Evolutionary conservation across 2,329 filamentous ascomycete genomes (phyloP).

Genomic region (Penicillium sp.): DNA sequence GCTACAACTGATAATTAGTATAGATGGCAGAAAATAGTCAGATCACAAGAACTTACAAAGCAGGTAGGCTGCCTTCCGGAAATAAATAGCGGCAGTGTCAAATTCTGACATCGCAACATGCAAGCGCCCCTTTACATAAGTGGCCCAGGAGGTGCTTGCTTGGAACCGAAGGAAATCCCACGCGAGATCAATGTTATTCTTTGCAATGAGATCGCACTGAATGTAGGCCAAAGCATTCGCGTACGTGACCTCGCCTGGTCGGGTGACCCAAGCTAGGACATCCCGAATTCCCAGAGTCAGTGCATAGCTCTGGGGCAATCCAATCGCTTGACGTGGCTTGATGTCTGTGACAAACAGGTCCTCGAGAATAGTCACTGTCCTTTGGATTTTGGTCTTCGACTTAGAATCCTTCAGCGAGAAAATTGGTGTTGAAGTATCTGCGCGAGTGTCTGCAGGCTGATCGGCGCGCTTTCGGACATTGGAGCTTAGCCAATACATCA

Average conservation of each 20-base stretch:
- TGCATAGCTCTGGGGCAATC: constrained; percentile 42
- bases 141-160: constrained; percentile 58
- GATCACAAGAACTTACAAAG: constrained; percentile 64
- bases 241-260: constrained; percentile 57
- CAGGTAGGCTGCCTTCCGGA: constrained; percentile 79
- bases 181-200: constrained; percentile 66
- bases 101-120: constrained; percentile 72
- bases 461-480: constrained; percentile 38
- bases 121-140: constrained; percentile 82
- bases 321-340: constrained; percentile 42
- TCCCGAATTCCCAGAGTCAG: constrained; percentile 46
- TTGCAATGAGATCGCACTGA: constrained; percentile 66
- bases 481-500: constrained; percentile 63
- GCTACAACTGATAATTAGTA: constrained; percentile 32
- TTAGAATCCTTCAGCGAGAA: constrained; percentile 28
- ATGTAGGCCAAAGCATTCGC: constrained; percentile 65
- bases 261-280: constrained; percentile 47
- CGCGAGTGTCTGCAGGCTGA: constrained; percentile 10
- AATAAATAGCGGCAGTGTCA: constrained; percentile 69
- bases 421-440: constrained; percentile 25
- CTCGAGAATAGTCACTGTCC: constrained; percentile 41
- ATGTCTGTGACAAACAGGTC: constrained; percentile 47
- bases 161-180: constrained; percentile 67
- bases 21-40: background rate
- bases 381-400: constrained; percentile 22